phyloP scores from a whole-genome alignment of 345 rosid species.

The Populus nigra region DNA sequence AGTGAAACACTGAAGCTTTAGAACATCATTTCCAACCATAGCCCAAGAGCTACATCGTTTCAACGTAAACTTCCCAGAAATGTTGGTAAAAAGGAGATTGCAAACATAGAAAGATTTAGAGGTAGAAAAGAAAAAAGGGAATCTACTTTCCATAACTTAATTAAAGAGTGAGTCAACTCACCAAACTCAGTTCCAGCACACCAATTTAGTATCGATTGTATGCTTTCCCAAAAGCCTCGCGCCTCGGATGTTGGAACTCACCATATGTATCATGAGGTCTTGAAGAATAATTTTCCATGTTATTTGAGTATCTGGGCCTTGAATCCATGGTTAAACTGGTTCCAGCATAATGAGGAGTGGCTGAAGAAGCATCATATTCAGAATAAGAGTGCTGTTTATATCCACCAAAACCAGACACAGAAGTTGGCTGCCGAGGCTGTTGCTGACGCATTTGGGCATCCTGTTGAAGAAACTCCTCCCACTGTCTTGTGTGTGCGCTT shows the following conservation, averaged over 20 bases:
- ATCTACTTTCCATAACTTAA: slow-evolving; percentile 15
- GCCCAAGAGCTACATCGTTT: background rate
- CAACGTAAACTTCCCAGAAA: slow-evolving; percentile 6
- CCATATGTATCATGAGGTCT: slow-evolving; percentile 67
- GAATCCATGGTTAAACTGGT: slow-evolving; percentile 52
- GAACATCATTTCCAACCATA: background rate
- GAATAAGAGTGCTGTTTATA: slow-evolving; percentile 72
- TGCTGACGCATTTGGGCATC: slow-evolving; percentile 80
- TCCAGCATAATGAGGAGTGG: slow-evolving; percentile 56
- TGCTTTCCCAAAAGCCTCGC: slow-evolving; percentile 73
- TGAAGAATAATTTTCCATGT: slow-evolving; percentile 60
- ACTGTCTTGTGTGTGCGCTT: slow-evolving; percentile 62
- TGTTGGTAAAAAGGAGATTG: background rate
- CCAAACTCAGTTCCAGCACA: slow-evolving; percentile 39
- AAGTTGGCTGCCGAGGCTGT: slow-evolving; percentile 57
- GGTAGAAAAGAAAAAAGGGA: background rate
- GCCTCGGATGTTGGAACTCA: slow-evolving; percentile 80
- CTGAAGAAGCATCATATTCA: slow-evolving; percentile 58
- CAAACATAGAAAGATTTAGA: background rate
- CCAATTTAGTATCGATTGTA: slow-evolving; percentile 68
- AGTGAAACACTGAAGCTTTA: background rate
- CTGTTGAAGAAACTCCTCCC: slow-evolving; percentile 84
- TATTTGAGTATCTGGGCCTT: slow-evolving; percentile 59
- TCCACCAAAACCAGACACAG: slow-evolving; percentile 55
- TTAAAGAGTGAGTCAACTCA: slow-evolving; percentile 49